phyloP scores from a whole-genome alignment of 2,329 filamentous ascomycete genomes.

The Hymenoscyphus repandus region DNA sequence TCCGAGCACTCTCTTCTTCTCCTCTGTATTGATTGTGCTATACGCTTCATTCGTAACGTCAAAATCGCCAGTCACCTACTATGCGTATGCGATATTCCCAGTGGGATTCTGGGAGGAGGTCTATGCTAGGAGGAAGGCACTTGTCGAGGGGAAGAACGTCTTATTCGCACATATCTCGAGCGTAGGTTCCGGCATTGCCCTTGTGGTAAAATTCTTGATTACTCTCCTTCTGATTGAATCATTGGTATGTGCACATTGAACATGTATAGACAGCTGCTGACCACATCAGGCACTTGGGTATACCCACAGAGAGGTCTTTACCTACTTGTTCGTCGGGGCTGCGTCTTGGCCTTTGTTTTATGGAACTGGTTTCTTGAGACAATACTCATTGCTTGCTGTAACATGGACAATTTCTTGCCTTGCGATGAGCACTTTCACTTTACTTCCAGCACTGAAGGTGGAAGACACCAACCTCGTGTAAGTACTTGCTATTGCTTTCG shows the following conservation, averaged over 20 bases:
- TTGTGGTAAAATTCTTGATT: conserved; percentile 57
- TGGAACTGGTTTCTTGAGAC: conserved; percentile 64
- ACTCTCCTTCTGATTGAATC: conserved; percentile 76
- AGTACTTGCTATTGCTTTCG: conserved; percentile 27
- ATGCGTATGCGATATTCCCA: conserved; percentile 86
- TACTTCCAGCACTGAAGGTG: conserved; percentile 79
- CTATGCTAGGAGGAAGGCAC: conserved; percentile 66
- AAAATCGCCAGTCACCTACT: conserved; percentile 77
- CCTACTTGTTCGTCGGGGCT: conserved; percentile 69
- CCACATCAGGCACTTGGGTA: conserved; percentile 76
- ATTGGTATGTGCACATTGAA: conserved; percentile 49
- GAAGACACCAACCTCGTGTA: conserved; percentile 75
- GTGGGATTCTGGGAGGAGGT: conserved; percentile 97
- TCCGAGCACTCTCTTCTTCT: conserved; percentile 60
- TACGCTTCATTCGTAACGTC: conserved; percentile 79
- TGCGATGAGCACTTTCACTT: conserved; percentile 84
- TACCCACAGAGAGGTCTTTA: conserved; percentile 83
- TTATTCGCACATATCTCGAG: conserved; percentile 67
- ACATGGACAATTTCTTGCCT: conserved; percentile 75
- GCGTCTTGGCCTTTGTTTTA: conserved; percentile 74
- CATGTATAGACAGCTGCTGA: conserved; percentile 13
- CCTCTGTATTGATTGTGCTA: conserved; percentile 66
- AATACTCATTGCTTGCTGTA: conserved; percentile 57
- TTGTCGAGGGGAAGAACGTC: conserved; percentile 59
- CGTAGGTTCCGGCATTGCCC: conserved; percentile 48